Percentiles rank a stretch among this genome's conserved stretches.
Conservation (phyloP, 345 rosid species). For the Combretum micranthum region DNA sequence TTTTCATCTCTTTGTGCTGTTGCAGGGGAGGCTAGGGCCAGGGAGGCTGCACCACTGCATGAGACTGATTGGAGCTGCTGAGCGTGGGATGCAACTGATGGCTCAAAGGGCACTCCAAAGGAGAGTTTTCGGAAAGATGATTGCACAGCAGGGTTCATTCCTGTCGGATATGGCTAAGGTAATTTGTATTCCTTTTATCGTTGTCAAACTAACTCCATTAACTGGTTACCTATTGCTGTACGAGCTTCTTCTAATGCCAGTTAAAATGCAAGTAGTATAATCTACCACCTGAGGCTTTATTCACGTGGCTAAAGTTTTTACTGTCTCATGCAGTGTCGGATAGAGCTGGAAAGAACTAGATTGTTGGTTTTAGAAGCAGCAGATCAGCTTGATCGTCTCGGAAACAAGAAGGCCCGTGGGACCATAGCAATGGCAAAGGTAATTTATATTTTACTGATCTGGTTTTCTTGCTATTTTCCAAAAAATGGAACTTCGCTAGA, state of each 20-base stretch:
- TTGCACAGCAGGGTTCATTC: conserved; percentile 87
- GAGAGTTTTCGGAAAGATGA: conserved; percentile 76
- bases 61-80: conserved; percentile 96
- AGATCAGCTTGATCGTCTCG: conserved; percentile 80
- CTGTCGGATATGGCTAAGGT: conserved; percentile 88
- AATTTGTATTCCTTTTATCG: conserved; percentile 1
- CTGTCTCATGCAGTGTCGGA: conserved; percentile 48
- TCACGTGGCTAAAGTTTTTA: background rate
- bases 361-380: conserved; percentile 89
- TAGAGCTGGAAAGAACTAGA: conserved; percentile 77
- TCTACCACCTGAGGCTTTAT: background rate
- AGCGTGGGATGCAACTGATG: conserved; percentile 97
- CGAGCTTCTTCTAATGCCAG: too few species aligned
- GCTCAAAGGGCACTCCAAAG: conserved; percentile 74
- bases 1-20: conserved; percentile 9
- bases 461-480: background rate
- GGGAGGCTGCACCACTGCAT: conserved; percentile 98
- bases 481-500: background rate
- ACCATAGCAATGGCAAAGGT: conserved; percentile 96
- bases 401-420: conserved; percentile 81
- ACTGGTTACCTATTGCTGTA: too few species aligned
- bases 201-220: too few species aligned
- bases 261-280: too few species aligned
- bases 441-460: background rate
- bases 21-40: conserved; percentile 96